Conservation (phyloP, 2,329 filamentous ascomycete genomes). For the Periconia macrospinosa region DNA sequence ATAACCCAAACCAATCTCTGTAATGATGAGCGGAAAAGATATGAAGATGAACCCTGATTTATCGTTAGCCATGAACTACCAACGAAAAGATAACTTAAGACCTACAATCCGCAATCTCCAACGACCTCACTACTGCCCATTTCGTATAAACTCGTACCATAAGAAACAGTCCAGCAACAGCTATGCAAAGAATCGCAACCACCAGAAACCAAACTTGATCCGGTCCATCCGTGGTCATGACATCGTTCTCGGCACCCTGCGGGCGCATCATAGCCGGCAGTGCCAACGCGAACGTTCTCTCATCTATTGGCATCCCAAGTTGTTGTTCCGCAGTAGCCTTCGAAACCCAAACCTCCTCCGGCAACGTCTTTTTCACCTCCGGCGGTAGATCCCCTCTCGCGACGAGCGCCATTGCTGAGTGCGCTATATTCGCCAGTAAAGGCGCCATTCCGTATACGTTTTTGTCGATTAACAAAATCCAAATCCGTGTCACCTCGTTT, state of each 20-base stretch:
- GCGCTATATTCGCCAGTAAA: neutral
- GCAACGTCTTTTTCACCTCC: neutral
- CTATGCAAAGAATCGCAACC: conserved; percentile 22
- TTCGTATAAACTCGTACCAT: conserved; percentile 26
- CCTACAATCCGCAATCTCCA: conserved; percentile 31
- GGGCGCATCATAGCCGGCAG: conserved; percentile 15
- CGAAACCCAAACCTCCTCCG: neutral
- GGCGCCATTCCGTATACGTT: neutral
- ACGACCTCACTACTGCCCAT: conserved; percentile 19
- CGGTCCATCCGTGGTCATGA: conserved; percentile 21
- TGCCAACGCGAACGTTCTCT: conserved; percentile 13
- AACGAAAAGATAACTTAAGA: neutral
- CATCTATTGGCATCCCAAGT: conserved; percentile 7
- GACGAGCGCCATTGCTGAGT: neutral
- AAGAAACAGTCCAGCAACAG: conserved; percentile 22
- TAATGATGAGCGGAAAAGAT: conserved; percentile 24
- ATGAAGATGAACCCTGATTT: conserved; percentile 24
- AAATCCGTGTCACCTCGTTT: neutral
- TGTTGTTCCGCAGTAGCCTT: neutral
- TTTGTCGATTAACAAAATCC: neutral
- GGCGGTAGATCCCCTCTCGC: neutral
- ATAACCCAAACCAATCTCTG: conserved; percentile 24
- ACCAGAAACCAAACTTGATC: conserved; percentile 28
- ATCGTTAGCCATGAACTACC: conserved; percentile 4
- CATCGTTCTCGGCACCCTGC: conserved; percentile 16